These are phyloP conservation scores for Fragosphaeria purpurea DNA, from an alignment of 2,329 filamentous ascomycete species.

Conservation along the genomic window DNA sequence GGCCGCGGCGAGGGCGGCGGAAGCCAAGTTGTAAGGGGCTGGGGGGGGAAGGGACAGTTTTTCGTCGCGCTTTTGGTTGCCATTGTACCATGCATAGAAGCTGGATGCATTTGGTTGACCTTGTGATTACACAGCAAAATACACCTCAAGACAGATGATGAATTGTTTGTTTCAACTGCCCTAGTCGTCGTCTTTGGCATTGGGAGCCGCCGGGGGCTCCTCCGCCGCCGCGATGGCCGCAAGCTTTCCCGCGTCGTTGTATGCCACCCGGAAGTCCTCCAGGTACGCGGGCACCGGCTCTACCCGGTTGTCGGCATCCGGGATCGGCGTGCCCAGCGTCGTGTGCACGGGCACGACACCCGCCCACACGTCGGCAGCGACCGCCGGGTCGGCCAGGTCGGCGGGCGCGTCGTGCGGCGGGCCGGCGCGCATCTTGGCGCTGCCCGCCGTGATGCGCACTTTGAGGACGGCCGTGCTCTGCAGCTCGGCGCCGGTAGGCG, in stretches of 20 bases:
- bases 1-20: neutral
- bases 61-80: too few species aligned
- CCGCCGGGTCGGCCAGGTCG: constrained; percentile 34
- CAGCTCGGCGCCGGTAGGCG: constrained; percentile 65
- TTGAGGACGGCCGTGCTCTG: constrained; percentile 62
- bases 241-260: constrained; percentile 21
- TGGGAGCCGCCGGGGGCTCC: constrained; percentile 3
- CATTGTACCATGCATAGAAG: too few species aligned
- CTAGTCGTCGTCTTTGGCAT: constrained; percentile 11
- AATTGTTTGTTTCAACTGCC: too few species aligned
- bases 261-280: constrained; percentile 27
- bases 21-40: constrained; percentile 12
- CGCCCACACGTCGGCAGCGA: constrained; percentile 39
- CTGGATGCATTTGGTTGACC: too few species aligned
- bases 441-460: constrained; percentile 59
- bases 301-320: constrained; percentile 49
- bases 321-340: constrained; percentile 52
- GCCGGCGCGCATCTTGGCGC: constrained; percentile 63
- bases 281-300: constrained; percentile 53
- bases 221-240: constrained; percentile 17
- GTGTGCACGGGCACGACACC: constrained; percentile 55
- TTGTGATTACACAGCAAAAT: too few species aligned
- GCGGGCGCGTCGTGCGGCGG: constrained; percentile 45
- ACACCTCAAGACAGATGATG: too few species aligned
- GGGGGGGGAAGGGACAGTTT: too few species aligned